Evolutionary conservation across 768 basidiomycete genomes (phyloP).

Genomic region (Mycena crocata): DNA sequence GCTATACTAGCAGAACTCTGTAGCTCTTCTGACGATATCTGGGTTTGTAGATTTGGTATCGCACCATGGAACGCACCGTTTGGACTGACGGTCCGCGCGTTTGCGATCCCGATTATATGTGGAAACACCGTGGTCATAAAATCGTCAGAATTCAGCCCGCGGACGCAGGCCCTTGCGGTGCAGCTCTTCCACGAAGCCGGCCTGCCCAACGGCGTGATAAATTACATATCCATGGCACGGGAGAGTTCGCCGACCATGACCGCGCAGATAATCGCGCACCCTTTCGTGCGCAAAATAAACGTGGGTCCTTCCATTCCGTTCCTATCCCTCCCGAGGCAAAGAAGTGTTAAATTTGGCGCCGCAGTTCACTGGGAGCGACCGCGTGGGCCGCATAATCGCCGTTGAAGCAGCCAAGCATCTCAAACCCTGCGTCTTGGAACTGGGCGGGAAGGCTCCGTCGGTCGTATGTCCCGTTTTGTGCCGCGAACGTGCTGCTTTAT

Average conservation of each 20-base stretch:
- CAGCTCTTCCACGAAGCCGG: slow-evolving; percentile 69
- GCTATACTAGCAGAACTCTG: not conserved
- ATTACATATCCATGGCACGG: slow-evolving; percentile 61
- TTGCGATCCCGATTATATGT: slow-evolving; percentile 60
- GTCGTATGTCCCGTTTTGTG: slow-evolving; percentile 49
- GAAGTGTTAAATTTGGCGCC: not conserved
- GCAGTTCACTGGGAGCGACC: slow-evolving; percentile 68
- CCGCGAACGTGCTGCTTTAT: not conserved
- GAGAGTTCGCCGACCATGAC: slow-evolving; percentile 57
- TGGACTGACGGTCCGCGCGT: slow-evolving; percentile 56
- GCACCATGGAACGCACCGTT: slow-evolving; percentile 70
- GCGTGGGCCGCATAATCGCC: slow-evolving; percentile 64
- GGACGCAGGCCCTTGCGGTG: slow-evolving; percentile 56
- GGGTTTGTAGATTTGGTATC: slow-evolving; percentile 56
- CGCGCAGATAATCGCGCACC: slow-evolving; percentile 66
- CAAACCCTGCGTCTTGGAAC: slow-evolving; percentile 67
- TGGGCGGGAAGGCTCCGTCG: slow-evolving; percentile 66
- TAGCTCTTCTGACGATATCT: not conserved
- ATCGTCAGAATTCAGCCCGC: slow-evolving; percentile 62
- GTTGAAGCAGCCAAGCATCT: slow-evolving; percentile 65
- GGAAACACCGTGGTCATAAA: slow-evolving; percentile 70
- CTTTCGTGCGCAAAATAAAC: slow-evolving; percentile 63
- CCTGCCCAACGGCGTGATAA: slow-evolving; percentile 69
- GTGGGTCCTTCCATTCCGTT: slow-evolving; percentile 47
- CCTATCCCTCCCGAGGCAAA: no score